Conservation (phyloP, 2,329 filamentous ascomycete species). For the Sporothrix curviconia region DNA sequence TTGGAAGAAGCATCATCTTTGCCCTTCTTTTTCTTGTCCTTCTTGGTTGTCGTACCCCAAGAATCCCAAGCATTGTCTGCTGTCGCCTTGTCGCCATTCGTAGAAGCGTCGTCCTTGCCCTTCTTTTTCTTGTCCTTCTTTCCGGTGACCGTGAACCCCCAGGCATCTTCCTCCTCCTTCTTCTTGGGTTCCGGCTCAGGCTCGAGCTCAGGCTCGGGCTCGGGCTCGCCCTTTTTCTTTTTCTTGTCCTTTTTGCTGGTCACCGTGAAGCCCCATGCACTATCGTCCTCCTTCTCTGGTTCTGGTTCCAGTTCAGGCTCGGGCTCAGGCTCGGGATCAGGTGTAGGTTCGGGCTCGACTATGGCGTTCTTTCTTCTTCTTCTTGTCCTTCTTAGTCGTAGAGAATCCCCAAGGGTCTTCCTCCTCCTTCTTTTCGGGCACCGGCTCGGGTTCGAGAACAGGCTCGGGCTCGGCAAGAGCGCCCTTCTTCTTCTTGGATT, state of each 20-base stretch:
- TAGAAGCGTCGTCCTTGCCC: slow-evolving; percentile 14
- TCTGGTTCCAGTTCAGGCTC: slow-evolving; percentile 21
- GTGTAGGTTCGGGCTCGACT: slow-evolving; percentile 14
- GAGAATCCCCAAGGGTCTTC: slow-evolving; percentile 13
- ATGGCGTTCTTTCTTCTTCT: slow-evolving; percentile 21
- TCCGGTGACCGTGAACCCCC: slow-evolving; percentile 4
- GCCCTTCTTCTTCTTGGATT: slow-evolving; percentile 20
- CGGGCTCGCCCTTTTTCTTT: slow-evolving; percentile 14
- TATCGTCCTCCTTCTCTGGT: neutral
- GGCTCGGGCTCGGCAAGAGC: slow-evolving; percentile 13
- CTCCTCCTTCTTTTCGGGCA: slow-evolving; percentile 16
- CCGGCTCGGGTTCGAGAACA: slow-evolving; percentile 12
- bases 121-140: slow-evolving; percentile 20
- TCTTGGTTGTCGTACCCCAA: slow-evolving; percentile 21
- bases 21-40: slow-evolving; percentile 25
- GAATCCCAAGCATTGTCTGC: slow-evolving; percentile 25
- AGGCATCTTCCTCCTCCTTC: too few species aligned
- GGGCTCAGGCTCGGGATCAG: slow-evolving; percentile 15
- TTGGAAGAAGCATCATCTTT: slow-evolving; percentile 17
- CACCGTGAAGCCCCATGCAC: neutral
- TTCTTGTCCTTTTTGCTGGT: slow-evolving; percentile 35
- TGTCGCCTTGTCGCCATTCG: slow-evolving; percentile 17
- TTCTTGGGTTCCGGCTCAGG: slow-evolving; percentile 16
- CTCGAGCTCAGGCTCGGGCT: slow-evolving; percentile 23
- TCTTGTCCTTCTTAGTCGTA: slow-evolving; percentile 22